These are phyloP conservation scores for Sideroxylon spinosum DNA, from an alignment of 179 eudicot species.

Conservation along the genomic window DNA sequence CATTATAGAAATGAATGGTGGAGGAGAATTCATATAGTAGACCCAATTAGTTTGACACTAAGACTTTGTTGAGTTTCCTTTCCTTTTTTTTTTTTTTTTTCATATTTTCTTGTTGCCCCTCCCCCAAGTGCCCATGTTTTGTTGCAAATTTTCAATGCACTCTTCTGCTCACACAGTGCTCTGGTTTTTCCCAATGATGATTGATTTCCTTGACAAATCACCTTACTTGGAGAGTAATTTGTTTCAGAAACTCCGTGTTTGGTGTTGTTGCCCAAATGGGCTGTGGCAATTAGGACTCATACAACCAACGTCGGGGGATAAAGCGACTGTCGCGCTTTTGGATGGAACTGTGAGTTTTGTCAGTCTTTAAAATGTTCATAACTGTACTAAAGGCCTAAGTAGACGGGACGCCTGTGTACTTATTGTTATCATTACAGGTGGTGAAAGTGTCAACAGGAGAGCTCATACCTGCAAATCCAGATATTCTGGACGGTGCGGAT, in stretches of 20 bases:
- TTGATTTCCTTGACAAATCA: conserved; percentile 13
- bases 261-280: conserved; percentile 70
- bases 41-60: too few relatives aligned
- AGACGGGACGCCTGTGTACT: conserved; percentile 8
- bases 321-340: conserved; percentile 49
- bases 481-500: conserved; percentile 80
- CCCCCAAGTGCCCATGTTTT: not conserved
- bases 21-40: too few relatives aligned
- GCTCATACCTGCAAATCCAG: conserved; percentile 89
- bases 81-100: not conserved
- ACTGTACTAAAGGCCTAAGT: conserved; percentile 9
- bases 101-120: not conserved
- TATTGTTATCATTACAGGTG: conserved; percentile 33
- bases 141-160: not conserved
- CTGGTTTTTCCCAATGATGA: not conserved
- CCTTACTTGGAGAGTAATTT: conserved; percentile 18
- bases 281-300: conserved; percentile 69
- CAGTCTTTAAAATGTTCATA: conserved; percentile 1
- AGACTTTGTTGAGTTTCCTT: not conserved
- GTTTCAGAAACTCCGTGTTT: conserved; percentile 77
- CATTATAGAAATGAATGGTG: too few relatives aligned
- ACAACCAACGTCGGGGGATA: conserved; percentile 61
- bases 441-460: conserved; percentile 48
- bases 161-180: not conserved
- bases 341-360: conserved; percentile 64